Conservation (phyloP, 306 rosid genomes). For the Dalbergia cochinchinensis region DNA sequence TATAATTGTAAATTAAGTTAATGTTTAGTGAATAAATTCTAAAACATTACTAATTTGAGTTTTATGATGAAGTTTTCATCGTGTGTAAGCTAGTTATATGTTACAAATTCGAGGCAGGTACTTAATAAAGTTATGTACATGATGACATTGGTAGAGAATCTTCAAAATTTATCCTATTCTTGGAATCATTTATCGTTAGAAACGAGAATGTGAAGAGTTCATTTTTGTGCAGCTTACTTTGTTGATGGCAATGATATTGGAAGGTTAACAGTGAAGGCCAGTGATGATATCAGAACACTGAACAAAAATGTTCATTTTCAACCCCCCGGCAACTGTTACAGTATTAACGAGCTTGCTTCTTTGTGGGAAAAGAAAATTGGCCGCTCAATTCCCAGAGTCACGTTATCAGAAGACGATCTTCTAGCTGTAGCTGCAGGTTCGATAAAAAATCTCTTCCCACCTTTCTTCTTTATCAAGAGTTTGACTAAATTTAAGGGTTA, state of each 20-base stretch:
- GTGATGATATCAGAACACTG: slow-evolving; percentile 57
- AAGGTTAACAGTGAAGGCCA: slow-evolving; percentile 61
- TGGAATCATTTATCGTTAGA: neutral
- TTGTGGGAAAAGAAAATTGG: slow-evolving; percentile 75
- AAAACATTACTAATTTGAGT: too few species aligned
- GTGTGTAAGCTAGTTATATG: neutral
- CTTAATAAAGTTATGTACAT: neutral
- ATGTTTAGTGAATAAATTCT: too few species aligned
- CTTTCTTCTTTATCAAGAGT: neutral
- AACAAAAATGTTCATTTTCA: slow-evolving; percentile 74
- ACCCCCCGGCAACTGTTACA: slow-evolving; percentile 57
- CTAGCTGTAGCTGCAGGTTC: slow-evolving; percentile 71
- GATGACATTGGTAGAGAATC: neutral
- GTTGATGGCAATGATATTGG: slow-evolving; percentile 74
- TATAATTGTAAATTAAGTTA: too few species aligned
- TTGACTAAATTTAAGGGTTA: too few species aligned
- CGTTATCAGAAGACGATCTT: slow-evolving; percentile 60
- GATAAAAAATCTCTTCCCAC: neutral
- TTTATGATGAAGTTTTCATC: too few species aligned
- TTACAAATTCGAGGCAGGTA: neutral
- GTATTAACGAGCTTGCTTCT: slow-evolving; percentile 67
- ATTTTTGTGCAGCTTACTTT: slow-evolving; percentile 62
- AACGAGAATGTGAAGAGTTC: neutral
- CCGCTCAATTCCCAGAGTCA: slow-evolving; percentile 63
- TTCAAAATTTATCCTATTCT: neutral